These are phyloP conservation scores for Thermothelomyces thermophilus DNA, from an alignment of 2,329 filamentous ascomycete genomes.

Conservation along the genomic window DNA sequence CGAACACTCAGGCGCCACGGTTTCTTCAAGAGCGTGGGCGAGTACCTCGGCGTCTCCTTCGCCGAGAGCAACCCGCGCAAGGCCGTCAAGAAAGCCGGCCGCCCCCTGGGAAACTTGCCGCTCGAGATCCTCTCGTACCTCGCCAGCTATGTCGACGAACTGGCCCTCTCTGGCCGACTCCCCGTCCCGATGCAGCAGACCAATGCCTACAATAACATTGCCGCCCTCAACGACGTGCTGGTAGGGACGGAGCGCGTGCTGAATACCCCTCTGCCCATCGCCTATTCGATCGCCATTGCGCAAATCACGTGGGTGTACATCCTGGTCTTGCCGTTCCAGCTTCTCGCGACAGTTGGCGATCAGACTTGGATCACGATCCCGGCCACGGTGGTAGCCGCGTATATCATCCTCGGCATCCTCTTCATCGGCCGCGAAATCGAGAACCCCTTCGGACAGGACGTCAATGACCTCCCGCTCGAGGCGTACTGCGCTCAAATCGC, in stretches of 20 bases:
- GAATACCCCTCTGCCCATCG: conserved; percentile 64
- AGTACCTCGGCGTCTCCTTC: conserved; percentile 62
- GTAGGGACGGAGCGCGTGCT: conserved; percentile 65
- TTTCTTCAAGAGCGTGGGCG: conserved; percentile 49
- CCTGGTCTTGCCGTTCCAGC: conserved; percentile 65
- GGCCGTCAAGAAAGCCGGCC: conserved; percentile 57
- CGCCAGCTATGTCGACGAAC: conserved; percentile 52
- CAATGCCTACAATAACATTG: conserved; percentile 42
- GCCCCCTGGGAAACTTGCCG: conserved; percentile 64
- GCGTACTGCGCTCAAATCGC: conserved; percentile 59
- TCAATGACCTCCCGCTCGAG: conserved; percentile 62
- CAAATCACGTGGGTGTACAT: conserved; percentile 76
- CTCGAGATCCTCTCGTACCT: conserved; percentile 64
- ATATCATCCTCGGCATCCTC: conserved; percentile 65
- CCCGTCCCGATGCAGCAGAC: conserved; percentile 45
- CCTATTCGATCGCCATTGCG: conserved; percentile 68
- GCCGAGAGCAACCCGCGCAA: conserved; percentile 64
- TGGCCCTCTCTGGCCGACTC: conserved; percentile 45
- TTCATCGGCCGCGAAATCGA: conserved; percentile 64
- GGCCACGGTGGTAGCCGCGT: conserved; percentile 57
- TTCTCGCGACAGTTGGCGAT: conserved; percentile 44
- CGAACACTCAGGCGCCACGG: conserved; percentile 26
- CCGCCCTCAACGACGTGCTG: conserved; percentile 57
- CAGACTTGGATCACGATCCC: conserved; percentile 62
- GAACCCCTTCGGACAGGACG: conserved; percentile 62